Conservation (phyloP, 2,329 filamentous ascomycete species). For the Thermochaetoides dissita region DNA sequence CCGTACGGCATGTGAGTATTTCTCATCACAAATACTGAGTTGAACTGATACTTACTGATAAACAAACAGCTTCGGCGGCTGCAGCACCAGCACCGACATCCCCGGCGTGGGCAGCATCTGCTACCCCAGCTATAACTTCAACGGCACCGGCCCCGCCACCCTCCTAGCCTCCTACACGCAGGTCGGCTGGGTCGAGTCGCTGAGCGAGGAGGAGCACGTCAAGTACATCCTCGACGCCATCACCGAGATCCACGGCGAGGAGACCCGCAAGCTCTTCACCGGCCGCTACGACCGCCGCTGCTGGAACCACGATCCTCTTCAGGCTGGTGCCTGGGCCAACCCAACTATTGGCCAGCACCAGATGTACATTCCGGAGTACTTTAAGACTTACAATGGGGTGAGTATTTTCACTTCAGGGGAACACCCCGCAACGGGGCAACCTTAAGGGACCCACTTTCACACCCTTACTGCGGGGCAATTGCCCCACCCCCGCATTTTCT, state of each 20-base stretch:
- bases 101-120: conserved; percentile 47
- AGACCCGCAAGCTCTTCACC: conserved; percentile 48
- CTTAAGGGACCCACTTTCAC: background rate
- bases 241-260: conserved; percentile 49
- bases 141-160: conserved; percentile 46
- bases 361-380: conserved; percentile 58
- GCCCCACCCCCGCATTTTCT: background rate
- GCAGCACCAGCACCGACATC: conserved; percentile 40
- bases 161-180: conserved; percentile 44
- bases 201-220: conserved; percentile 47
- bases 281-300: conserved; percentile 51
- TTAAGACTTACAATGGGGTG: conserved; percentile 50
- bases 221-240: conserved; percentile 50
- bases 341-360: conserved; percentile 53
- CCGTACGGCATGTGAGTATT: conserved; percentile 31
- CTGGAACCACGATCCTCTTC: conserved; percentile 48
- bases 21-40: background rate
- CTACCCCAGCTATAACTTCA: conserved; percentile 55
- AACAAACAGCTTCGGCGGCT: conserved; percentile 40
- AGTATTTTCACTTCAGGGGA: conserved; percentile 9
- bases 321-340: conserved; percentile 47
- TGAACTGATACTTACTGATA: background rate
- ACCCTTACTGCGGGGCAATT: background rate
- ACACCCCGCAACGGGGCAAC: background rate
- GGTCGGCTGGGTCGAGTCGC: conserved; percentile 24